Percentiles rank a stretch among this genome's conserved stretches.
Evolutionary conservation across 1,139 yeast species (phyloP).

Genomic region (Suhomyces kunorum): DNA sequence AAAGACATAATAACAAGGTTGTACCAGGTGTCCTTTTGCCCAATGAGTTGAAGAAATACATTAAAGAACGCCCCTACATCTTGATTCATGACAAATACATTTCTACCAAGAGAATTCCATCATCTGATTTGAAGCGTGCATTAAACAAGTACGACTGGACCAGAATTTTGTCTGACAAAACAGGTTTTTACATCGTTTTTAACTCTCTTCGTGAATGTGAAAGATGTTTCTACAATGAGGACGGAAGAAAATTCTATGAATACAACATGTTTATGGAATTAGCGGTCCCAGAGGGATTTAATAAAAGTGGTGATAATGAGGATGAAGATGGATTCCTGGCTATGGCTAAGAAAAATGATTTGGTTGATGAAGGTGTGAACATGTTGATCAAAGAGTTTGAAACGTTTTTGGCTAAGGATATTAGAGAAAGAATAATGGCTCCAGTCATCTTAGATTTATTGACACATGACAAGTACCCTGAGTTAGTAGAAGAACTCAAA

Average conservation of each 20-base stretch:
- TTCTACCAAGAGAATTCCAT: conserved; percentile 50
- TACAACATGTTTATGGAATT: conserved; percentile 60
- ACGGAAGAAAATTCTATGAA: conserved; percentile 55
- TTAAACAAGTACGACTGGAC: conserved; percentile 64
- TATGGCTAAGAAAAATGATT: conserved; percentile 23
- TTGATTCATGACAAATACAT: conserved; percentile 56
- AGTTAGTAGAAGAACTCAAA: conserved; percentile 47
- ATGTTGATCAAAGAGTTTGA: conserved; percentile 65
- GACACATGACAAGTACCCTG: conserved; percentile 61
- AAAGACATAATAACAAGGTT: conserved; percentile 33
- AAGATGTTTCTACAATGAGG: conserved; percentile 65
- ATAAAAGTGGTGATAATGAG: conserved; percentile 9
- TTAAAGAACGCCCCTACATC: conserved; percentile 58
- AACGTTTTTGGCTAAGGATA: conserved; percentile 65
- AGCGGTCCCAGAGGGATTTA: conserved; percentile 41
- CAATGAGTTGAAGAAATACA: conserved; percentile 44
- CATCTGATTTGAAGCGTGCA: conserved; percentile 55
- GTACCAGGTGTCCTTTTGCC: conserved; percentile 44
- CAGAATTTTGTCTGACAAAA: conserved; percentile 58
- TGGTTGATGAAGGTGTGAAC: conserved; percentile 59
- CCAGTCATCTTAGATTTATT: conserved; percentile 67
- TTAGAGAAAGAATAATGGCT: conserved; percentile 72
- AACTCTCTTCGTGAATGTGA: conserved; percentile 64
- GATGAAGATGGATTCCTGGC: conserved; percentile 13
- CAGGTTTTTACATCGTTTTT: conserved; percentile 75